phyloP scores from a whole-genome alignment of 345 rosid genomes.

The Brassica rapa region DNA sequence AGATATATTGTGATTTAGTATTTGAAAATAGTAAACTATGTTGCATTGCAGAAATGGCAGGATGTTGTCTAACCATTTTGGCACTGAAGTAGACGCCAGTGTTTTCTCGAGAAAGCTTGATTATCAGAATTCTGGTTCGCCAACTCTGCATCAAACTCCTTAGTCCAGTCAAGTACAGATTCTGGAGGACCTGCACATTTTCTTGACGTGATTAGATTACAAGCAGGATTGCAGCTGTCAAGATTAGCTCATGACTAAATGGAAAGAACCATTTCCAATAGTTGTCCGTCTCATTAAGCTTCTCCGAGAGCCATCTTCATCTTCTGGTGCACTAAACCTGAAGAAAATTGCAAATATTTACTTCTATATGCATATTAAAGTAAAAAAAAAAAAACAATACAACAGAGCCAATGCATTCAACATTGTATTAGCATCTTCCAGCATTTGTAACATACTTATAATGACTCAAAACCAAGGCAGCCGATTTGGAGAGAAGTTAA shows the following conservation, averaged over 20 bases:
- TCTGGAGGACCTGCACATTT: conserved; percentile 79
- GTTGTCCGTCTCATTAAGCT: conserved; percentile 80
- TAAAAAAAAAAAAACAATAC: background rate
- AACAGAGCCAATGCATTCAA: conserved; percentile 24
- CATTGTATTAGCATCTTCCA: conserved; percentile 1
- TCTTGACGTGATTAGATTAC: conserved; percentile 35
- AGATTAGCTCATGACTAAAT: conserved; percentile 8
- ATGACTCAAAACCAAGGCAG: conserved; percentile 16
- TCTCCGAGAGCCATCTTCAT: conserved; percentile 63
- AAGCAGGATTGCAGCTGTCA: conserved; percentile 11
- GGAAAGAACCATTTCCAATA: conserved; percentile 82
- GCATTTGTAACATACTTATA: conserved; percentile 7
- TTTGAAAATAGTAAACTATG: background rate
- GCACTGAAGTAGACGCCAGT: conserved; percentile 99
- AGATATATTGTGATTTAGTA: background rate
- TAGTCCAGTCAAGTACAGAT: conserved; percentile 86
- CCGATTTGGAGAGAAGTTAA: background rate
- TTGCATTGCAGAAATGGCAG: conserved; percentile 19
- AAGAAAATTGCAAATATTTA: conserved; percentile 19
- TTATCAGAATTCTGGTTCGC: conserved; percentile 68
- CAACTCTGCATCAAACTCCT: conserved; percentile 74
- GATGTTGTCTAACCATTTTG: conserved; percentile 73
- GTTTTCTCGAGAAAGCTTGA: conserved; percentile 94
- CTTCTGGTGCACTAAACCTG: conserved; percentile 93
- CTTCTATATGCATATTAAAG: conserved; percentile 16